Conservation (phyloP, 208 protist species). For the Wallacemonas sp. region DNA sequence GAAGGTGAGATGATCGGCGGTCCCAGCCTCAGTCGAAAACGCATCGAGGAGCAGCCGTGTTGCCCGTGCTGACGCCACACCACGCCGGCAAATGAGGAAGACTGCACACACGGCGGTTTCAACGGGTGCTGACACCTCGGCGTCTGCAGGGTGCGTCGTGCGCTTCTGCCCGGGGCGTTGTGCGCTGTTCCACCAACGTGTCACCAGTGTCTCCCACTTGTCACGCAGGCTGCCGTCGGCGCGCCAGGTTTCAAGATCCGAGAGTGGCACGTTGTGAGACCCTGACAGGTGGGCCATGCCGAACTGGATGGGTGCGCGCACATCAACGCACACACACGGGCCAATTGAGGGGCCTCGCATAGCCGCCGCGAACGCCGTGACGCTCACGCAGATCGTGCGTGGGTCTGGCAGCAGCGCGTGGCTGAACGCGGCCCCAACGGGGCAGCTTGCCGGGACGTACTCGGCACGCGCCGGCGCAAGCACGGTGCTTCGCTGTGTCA, state of each 20-base stretch:
- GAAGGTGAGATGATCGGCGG: not conserved
- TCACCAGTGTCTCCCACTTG: slow-evolving; percentile 13
- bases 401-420: not conserved
- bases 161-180: not conserved
- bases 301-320: slow-evolving; percentile 72
- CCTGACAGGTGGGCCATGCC: slow-evolving; percentile 79
- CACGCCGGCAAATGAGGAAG: slow-evolving; percentile 84
- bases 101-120: slow-evolving; percentile 7
- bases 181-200: not conserved
- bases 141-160: not conserved
- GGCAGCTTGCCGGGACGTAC: slow-evolving; percentile 39
- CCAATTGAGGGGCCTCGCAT: not conserved
- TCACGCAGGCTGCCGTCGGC: slow-evolving; percentile 17
- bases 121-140: not conserved
- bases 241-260: slow-evolving; percentile 49
- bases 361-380: not conserved
- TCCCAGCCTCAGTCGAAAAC: not conserved
- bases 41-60: slow-evolving; percentile 40
- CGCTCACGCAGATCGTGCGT: not conserved
- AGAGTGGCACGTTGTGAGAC: slow-evolving; percentile 57
- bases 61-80: slow-evolving; percentile 62
- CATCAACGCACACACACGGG: slow-evolving; percentile 52
- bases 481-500: slow-evolving; percentile 22
- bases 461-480: slow-evolving; percentile 35
- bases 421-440: slow-evolving; percentile 14